Evolutionary conservation across 2,329 filamentous ascomycete genomes (phyloP).

Genomic region (Monosporascus sp.): DNA sequence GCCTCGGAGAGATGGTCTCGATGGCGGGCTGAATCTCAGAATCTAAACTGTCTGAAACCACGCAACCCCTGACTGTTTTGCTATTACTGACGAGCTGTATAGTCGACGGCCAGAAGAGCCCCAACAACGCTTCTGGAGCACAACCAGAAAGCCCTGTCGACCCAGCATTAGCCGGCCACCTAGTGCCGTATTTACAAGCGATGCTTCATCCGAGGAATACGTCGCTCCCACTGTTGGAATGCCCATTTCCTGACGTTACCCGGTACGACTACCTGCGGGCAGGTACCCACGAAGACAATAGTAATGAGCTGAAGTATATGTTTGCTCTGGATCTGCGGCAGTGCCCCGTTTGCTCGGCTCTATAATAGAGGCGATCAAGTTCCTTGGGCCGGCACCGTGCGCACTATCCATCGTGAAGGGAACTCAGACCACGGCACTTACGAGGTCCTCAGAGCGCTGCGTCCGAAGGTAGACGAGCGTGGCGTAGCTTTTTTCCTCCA

Average conservation of each 20-base stretch:
- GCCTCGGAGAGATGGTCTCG: neutral
- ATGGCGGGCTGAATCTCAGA: neutral
- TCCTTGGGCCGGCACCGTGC: slow-evolving; percentile 45
- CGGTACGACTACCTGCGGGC: slow-evolving; percentile 17
- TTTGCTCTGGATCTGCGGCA: slow-evolving; percentile 50
- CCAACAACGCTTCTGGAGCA: no score
- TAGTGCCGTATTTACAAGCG: slow-evolving; percentile 19
- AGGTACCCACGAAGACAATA: neutral
- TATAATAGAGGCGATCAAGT: slow-evolving; percentile 43
- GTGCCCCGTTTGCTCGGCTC: slow-evolving; percentile 45
- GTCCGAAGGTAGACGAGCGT: slow-evolving; percentile 31
- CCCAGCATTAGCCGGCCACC: slow-evolving; percentile 1
- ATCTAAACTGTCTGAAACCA: neutral
- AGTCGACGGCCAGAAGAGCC: neutral
- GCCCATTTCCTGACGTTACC: slow-evolving; percentile 17
- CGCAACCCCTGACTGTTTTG: neutral
- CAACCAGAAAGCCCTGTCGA: neutral
- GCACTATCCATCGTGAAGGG: slow-evolving; percentile 50
- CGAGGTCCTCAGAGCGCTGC: slow-evolving; percentile 41
- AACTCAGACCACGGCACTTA: slow-evolving; percentile 49
- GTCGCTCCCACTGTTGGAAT: slow-evolving; percentile 19
- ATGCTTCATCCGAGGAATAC: slow-evolving; percentile 23
- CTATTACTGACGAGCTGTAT: neutral
- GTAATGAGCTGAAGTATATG: slow-evolving; percentile 32
- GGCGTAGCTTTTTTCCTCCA: slow-evolving; percentile 37